Conservation (phyloP, 2,329 filamentous ascomycete species). For the Fusarium longipes region DNA sequence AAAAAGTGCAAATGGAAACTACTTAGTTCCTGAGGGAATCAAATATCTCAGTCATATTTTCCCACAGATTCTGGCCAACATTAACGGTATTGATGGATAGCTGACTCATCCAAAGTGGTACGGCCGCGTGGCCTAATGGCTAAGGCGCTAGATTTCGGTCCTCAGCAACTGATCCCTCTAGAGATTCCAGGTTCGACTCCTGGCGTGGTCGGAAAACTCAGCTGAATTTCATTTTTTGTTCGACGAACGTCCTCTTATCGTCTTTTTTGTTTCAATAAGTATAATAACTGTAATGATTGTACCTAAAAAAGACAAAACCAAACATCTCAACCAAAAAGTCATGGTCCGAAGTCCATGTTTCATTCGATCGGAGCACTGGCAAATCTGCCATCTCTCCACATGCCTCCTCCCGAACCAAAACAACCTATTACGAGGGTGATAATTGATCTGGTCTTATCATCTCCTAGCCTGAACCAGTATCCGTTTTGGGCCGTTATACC, state of each 20-base stretch:
- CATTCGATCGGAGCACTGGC: too few species aligned
- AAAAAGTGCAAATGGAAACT: too few species aligned
- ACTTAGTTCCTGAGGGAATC: too few species aligned
- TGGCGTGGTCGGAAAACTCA: neutral
- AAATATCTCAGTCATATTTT: too few species aligned
- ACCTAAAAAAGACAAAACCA: too few species aligned
- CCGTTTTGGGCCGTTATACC: neutral
- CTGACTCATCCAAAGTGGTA: neutral
- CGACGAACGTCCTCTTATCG: too few species aligned
- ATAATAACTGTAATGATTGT: too few species aligned
- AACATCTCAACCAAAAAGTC: too few species aligned
- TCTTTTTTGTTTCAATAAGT: too few species aligned
- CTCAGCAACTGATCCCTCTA: neutral
- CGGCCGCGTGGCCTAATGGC: neutral
- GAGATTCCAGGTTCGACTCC: neutral
- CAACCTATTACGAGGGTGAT: rapidly evolving
- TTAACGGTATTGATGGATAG: too few species aligned
- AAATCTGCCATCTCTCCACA: neutral
- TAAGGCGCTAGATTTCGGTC: neutral
- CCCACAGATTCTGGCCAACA: too few species aligned
- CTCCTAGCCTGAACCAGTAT: neutral
- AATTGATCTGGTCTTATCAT: rapidly evolving
- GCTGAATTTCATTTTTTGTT: neutral
- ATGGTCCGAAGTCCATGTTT: too few species aligned
- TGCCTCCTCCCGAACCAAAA: neutral